These are phyloP conservation scores for Combretum micranthum DNA, from an alignment of 345 rosid genomes.

Conservation along the genomic window DNA sequence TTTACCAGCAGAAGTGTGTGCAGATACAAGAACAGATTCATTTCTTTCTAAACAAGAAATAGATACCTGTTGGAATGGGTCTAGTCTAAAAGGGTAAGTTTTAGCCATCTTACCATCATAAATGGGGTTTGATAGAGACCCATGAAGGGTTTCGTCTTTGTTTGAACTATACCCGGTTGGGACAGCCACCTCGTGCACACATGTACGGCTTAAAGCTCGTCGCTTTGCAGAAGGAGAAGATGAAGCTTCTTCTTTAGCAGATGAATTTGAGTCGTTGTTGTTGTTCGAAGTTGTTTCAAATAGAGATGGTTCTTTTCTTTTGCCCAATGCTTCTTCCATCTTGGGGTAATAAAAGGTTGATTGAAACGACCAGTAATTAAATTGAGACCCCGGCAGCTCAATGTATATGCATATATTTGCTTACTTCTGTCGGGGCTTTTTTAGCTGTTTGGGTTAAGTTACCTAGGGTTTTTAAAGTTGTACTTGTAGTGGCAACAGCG, in stretches of 20 bases:
- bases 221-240: constrained; percentile 41
- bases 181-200: constrained; percentile 94
- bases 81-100: constrained; percentile 65
- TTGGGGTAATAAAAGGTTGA: too few relatives aligned
- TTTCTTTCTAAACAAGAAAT: constrained; percentile 87
- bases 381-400: too few relatives aligned
- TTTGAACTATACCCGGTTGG: constrained; percentile 53
- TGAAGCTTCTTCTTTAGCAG: constrained; percentile 16
- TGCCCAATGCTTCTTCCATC: constrained; percentile 11
- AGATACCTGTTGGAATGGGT: constrained; percentile 83
- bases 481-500: too few relatives aligned
- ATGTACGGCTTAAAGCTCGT: constrained; percentile 44
- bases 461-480: too few relatives aligned
- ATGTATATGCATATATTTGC: too few relatives aligned
- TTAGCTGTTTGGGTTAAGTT: too few relatives aligned
- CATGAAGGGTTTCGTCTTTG: constrained; percentile 50
- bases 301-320: constrained; percentile 10
- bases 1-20: constrained; percentile 95
- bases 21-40: constrained; percentile 92
- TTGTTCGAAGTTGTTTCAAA: background rate
- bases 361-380: too few relatives aligned
- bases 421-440: too few relatives aligned
- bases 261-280: background rate
- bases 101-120: constrained; percentile 82
- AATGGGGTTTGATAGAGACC: constrained; percentile 66